Conservation (phyloP, 495 filamentous ascomycete genomes). For the Penicillium pancosmium region DNA sequence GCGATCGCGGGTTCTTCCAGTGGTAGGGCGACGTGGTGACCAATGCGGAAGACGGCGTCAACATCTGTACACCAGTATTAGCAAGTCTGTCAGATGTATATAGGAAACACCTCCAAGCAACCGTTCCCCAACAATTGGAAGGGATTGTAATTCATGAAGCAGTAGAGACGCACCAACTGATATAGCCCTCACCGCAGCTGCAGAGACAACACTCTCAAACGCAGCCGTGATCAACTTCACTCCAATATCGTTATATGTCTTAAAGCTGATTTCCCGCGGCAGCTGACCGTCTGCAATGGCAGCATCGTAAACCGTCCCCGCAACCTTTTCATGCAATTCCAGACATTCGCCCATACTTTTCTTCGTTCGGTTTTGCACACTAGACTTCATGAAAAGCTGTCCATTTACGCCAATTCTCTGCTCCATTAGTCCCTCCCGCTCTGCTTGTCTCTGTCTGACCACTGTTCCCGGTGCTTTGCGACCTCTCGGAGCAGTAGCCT, state of each 20-base stretch:
- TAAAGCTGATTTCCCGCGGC: slow-evolving; percentile 15
- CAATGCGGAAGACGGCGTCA: slow-evolving; percentile 33
- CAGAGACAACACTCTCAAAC: slow-evolving; percentile 12
- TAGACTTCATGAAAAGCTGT: neutral
- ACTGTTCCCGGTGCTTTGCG: neutral
- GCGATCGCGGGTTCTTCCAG: neutral
- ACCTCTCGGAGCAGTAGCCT: neutral
- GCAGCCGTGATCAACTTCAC: slow-evolving; percentile 20
- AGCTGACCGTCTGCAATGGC: slow-evolving; percentile 4
- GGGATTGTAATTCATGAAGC: neutral
- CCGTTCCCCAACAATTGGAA: no score
- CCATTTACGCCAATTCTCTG: neutral
- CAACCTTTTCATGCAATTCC: neutral
- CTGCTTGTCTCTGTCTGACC: neutral
- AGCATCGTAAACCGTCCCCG: slow-evolving; percentile 5
- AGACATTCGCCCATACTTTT: neutral
- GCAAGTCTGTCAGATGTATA: neutral
- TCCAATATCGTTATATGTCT: slow-evolving; percentile 24
- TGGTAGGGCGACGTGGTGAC: slow-evolving; percentile 13
- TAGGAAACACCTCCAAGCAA: neutral
- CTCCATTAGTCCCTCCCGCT: neutral
- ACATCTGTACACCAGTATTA: slow-evolving; percentile 23
- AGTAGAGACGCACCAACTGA: slow-evolving; percentile 27
- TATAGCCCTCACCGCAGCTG: slow-evolving; percentile 21
- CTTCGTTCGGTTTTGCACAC: neutral